These are phyloP conservation scores for Ustulina deusta DNA, from an alignment of 2,329 filamentous ascomycete species.

Conservation along the genomic window DNA sequence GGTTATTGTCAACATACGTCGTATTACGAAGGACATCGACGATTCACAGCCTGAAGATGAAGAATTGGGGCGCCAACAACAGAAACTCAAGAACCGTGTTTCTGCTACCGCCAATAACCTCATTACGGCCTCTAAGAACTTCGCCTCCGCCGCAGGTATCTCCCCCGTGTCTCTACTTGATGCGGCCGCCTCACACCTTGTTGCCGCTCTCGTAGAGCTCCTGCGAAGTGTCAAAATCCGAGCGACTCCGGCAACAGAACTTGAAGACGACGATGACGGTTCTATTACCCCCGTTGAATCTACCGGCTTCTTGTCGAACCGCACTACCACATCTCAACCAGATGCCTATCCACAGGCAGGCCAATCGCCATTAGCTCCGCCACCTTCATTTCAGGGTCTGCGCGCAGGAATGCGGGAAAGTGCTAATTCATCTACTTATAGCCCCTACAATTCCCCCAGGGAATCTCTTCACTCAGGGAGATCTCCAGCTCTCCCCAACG, in stretches of 20 bases:
- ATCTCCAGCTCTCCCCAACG: constrained; percentile 46
- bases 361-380: constrained; percentile 61
- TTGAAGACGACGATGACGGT: constrained; percentile 82
- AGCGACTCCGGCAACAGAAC: constrained; percentile 77
- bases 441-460: constrained; percentile 76
- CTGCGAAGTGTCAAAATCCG: constrained; percentile 86
- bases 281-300: constrained; percentile 74
- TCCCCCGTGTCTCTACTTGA: constrained; percentile 94
- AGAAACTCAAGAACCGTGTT: constrained; percentile 81
- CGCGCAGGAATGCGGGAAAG: constrained; percentile 67
- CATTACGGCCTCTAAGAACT: constrained; percentile 95
- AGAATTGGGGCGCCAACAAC: constrained; percentile 67
- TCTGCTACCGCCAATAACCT: constrained; percentile 96
- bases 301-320: constrained; percentile 75
- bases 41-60: constrained; percentile 66
- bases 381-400: constrained; percentile 69
- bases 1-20: constrained; percentile 83
- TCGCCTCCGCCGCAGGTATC: constrained; percentile 82
- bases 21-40: constrained; percentile 85
- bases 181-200: constrained; percentile 90
- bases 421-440: constrained; percentile 79
- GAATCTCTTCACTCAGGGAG: constrained; percentile 62
- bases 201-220: constrained; percentile 86
- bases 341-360: constrained; percentile 52
- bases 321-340: constrained; percentile 55